Base-by-base conservation (phyloP, 371 early-diverging fungal genomes). In the Syncephalastrum monosporum region DNA sequence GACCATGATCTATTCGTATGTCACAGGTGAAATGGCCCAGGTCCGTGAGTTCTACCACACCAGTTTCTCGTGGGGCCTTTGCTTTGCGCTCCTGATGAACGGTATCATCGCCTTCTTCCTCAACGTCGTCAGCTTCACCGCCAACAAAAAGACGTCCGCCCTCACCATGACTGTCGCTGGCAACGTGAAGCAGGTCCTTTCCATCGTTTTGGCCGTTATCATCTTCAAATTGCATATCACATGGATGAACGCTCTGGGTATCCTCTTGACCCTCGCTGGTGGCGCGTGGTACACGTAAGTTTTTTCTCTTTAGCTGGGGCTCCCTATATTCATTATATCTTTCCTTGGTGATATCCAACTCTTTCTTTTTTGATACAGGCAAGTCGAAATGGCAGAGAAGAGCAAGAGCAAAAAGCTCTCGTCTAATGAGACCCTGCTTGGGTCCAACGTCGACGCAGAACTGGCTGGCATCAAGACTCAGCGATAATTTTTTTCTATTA, bases 141-240 rank as follows among this genome's bases (percentile, higher is more conserved):
- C 93, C 41, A 92, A 90, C 76, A 88, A 87, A 66, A 86, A 87
- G 68, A 91, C 92, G 17, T 83, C 87, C 25, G 91, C 95, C 1
- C 75, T 95, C 47, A 90, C 90, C 14, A 92, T 93, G 90, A 89
- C 91, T 0, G 93, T 93, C 15, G 92, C 94, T 43, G 92, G 89
- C 52, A 92, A 94, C 64, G 90, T 92, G n/a, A 93, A 94, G 75
- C 92, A 92, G 57, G 91, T 88, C 7, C 75, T 93, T 50, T 87
- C 88, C 19, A 90, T 94, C 56, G 79, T 88, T 12, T 69, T 93
- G 42, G 85, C 90, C 12, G 88, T 93, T 1, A 68, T 84, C 41
- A 82, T 94, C 52, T 93, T 93, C 68, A 75, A 84, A 55, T 72
- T 87, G 47, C 64, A 70, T 41, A 84, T 94, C 54, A 85, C 84